Evolutionary conservation across 1,139 yeast genomes (phyloP), one percentile per base, ranked within the genome.

Genomic region (Zygotorulaspora mrakii): DNA sequence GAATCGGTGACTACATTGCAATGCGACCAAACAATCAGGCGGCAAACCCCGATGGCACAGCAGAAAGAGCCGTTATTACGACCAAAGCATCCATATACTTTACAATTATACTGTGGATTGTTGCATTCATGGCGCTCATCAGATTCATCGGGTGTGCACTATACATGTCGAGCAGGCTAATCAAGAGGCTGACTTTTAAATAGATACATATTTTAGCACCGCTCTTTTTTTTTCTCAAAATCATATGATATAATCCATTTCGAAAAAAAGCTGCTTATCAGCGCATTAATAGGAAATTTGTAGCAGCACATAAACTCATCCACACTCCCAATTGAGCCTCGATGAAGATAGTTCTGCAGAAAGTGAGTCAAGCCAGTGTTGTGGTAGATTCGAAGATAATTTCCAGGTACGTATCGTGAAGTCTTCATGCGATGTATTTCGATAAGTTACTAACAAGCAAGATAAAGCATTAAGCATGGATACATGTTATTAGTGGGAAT

Each of bases 281-380:
- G n/a, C n/a, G n/a, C n/a, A n/a, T n/a, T n/a, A n/a, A n/a, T n/a
- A n/a, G n/a, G n/a, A n/a, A n/a, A n/a, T n/a, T n/a, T n/a, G n/a
- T n/a, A n/a, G n/a, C n/a, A n/a, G n/a, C n/a, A n/a, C n/a, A n/a
- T n/a, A n/a, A n/a, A n/a, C n/a, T n/a, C n/a, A n/a, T n/a, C n/a
- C n/a, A n/a, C n/a, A n/a, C n/a, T n/a, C n/a, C n/a, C n/a, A n/a
- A n/a, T n/a, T n/a, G n/a, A n/a, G n/a, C 12, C 14, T 31, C 26
- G 9, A 89, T 89, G 98, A 80, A 80, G 61, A 85, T 89, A 2
- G 95, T 89, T 2, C 76, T 89, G 26, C 98, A 89, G 57, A 77
- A 84, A 54, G 96, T 88, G 13, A 85, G 82, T 50, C 72, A 73
- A 38, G 96, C 96, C 0, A 82, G 95, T 0, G 97, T 89, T 1